Evolutionary conservation across 2,329 filamentous ascomycete genomes (phyloP), one percentile per base, ranked within the genome.

Genomic region (Penicillium sumatraense): DNA sequence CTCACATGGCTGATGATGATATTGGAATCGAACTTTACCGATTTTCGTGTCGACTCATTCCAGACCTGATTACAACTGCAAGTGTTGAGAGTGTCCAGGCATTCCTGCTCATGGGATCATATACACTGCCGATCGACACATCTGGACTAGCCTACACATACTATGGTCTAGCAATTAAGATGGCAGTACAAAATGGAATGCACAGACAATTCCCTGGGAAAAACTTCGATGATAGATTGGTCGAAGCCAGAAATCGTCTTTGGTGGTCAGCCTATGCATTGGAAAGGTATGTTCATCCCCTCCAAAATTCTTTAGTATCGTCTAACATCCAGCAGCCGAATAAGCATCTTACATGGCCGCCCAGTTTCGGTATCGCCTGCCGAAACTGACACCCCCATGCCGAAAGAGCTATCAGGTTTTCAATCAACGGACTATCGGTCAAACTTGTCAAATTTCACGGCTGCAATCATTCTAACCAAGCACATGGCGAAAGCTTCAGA

Each of bases 181-280:
- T 83, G 54, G 82, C 80, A 2, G 80, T 83, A 8, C 81, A 83
- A 53, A 83, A 83, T 60, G 82, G 82, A 5, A 82, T 84, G 80
- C 81, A 84, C 57, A 72, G 81, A 36, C 78, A 72, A 48, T 77
- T 75, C 54, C 64, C 72, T 0, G 75, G 72, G 3, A 71, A 73
- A 20, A 74, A 70, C 2, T 68, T 81, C 11, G 75, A 78, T 50
- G 68, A 74, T 7, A 67, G 70, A 23, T 73, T 79, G 21, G 70
- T 78, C 24, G 80, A 83, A 67, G 79, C 74, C 13, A 71, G 81
- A 23, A 82, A 81, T 60, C 73, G 81, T 3, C 76, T 83, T 13
- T 83, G 80, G 75, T 83, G 81, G 81, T 80, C 80, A 2, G 76
- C 74, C 1, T 83, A 82, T 58, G 79, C 79, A 0, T 74, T 80